Evolutionary conservation across 805 yeast genomes (phyloP).

Genomic region (Lachancea cidri): DNA sequence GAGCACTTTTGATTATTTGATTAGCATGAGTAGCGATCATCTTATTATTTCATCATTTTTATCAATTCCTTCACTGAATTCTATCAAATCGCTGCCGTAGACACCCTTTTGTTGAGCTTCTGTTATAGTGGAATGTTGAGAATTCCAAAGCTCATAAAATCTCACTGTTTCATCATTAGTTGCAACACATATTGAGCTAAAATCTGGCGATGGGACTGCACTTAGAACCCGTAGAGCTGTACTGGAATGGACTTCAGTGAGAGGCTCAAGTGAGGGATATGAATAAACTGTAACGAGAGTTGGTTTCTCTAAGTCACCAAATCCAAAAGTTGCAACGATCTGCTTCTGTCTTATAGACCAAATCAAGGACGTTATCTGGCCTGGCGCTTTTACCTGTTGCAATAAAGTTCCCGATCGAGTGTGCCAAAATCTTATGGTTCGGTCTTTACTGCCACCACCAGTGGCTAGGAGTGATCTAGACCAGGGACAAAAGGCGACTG

Average conservation of each 20-base stretch:
- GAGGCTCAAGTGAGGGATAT: constrained; percentile 56
- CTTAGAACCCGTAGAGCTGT: constrained; percentile 56
- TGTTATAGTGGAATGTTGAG: constrained; percentile 30
- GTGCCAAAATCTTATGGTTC: constrained; percentile 85
- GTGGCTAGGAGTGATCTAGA: constrained; percentile 72
- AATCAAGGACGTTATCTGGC: constrained; percentile 72
- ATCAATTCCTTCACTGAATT: constrained; percentile 40
- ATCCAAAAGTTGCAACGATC: constrained; percentile 78
- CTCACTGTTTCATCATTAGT: constrained; percentile 74
- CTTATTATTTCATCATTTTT: constrained; percentile 3
- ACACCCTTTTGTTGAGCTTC: constrained; percentile 42
- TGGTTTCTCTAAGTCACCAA: constrained; percentile 50
- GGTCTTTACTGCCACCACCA: constrained; percentile 85
- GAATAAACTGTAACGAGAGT: constrained; percentile 54
- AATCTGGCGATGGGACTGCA: constrained; percentile 63
- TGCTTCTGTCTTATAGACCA: constrained; percentile 70
- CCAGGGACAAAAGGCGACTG: constrained; percentile 91
- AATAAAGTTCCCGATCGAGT: constrained; percentile 69
- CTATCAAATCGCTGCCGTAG: constrained; percentile 54
- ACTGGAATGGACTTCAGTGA: constrained; percentile 45
- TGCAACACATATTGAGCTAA: constrained; percentile 60
- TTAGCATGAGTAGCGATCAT: background rate
- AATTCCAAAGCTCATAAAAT: constrained; percentile 68
- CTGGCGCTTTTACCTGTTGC: constrained; percentile 48
- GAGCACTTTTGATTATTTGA: too few species aligned